A percentile compares a stretch with the other conserved stretches of the same genome.
These are phyloP conservation scores for Fraxinus ornus DNA, from an alignment of 305 asterid genomes.

Conservation along the genomic window DNA sequence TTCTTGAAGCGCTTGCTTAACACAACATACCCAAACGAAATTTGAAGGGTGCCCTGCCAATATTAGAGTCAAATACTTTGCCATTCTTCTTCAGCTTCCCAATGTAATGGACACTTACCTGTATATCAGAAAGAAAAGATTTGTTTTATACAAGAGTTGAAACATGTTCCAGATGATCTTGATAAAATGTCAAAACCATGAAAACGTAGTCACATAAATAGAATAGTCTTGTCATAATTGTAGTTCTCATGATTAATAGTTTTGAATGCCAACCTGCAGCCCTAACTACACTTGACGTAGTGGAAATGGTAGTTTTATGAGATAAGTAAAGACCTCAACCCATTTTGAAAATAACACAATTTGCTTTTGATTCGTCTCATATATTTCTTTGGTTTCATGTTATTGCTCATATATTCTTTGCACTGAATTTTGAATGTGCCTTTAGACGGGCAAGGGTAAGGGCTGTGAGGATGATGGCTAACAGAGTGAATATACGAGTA, in stretches of 20 bases:
- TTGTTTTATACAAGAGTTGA: not conserved
- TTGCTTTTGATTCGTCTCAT: not conserved
- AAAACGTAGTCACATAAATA: not conserved
- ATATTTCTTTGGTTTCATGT: not conserved
- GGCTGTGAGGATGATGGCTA: not conserved
- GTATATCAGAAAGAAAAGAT: conserved; percentile 25
- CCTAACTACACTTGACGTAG: not conserved
- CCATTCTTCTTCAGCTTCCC: conserved; percentile 82
- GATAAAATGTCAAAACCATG: not conserved
- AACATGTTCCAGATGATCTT: conserved; percentile 4
- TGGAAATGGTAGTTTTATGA: not conserved
- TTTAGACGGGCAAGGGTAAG: not conserved
- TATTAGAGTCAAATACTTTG: conserved; percentile 68
- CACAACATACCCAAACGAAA: conserved; percentile 77
- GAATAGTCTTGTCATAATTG: not conserved
- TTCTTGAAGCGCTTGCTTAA: not conserved
- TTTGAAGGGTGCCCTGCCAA: conserved; percentile 73
- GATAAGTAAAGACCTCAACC: not conserved
- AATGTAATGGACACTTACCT: conserved; percentile 73
- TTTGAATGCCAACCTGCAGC: not conserved
- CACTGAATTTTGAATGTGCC: not conserved
- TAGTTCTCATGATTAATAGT: not conserved
- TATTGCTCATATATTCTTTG: not conserved
- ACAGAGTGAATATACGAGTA: not conserved
- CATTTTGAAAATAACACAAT: not conserved